These are phyloP conservation scores for Metschnikowia lachancei DNA, from an alignment of 805 yeast species.

Conservation along the genomic window DNA sequence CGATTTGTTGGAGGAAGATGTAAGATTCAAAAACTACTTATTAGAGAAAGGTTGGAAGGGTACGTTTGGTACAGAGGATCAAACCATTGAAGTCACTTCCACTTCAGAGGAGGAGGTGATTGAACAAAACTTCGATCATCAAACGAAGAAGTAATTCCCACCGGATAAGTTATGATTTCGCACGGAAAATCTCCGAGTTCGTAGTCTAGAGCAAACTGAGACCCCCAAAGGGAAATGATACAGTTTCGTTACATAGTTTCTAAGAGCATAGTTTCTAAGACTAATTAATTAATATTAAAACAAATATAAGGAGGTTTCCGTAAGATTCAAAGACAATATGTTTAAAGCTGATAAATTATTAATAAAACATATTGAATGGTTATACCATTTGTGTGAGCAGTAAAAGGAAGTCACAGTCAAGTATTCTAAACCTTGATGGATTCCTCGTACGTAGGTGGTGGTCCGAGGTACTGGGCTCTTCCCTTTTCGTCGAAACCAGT, in stretches of 20 bases:
- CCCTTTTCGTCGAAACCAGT: conserved; percentile 61
- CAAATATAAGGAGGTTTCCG: background rate
- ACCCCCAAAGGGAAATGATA: too few species aligned
- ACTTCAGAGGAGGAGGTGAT: conserved; percentile 17
- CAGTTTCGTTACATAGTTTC: too few species aligned
- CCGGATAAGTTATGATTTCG: too few species aligned
- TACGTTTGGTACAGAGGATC: conserved; percentile 36
- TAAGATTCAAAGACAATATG: too few species aligned
- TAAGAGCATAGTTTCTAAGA: background rate
- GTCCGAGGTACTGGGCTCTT: conserved; percentile 50
- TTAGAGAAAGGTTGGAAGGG: conserved; percentile 59
- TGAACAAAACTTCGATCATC: conserved; percentile 3
- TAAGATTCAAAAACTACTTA: conserved; percentile 58
- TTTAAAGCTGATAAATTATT: background rate
- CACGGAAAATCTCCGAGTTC: too few species aligned
- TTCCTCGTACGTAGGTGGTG: conserved; percentile 69
- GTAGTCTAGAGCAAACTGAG: too few species aligned
- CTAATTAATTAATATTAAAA: background rate
- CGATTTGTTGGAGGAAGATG: conserved; percentile 66
- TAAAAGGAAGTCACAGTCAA: background rate
- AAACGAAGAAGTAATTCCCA: background rate
- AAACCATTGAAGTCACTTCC: conserved; percentile 5
- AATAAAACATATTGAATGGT: background rate
- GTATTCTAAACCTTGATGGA: conserved; percentile 34
- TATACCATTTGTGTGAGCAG: background rate